Conservation (phyloP, 1,284 basidiomycete species). For the Sporisorium scitamineum region DNA sequence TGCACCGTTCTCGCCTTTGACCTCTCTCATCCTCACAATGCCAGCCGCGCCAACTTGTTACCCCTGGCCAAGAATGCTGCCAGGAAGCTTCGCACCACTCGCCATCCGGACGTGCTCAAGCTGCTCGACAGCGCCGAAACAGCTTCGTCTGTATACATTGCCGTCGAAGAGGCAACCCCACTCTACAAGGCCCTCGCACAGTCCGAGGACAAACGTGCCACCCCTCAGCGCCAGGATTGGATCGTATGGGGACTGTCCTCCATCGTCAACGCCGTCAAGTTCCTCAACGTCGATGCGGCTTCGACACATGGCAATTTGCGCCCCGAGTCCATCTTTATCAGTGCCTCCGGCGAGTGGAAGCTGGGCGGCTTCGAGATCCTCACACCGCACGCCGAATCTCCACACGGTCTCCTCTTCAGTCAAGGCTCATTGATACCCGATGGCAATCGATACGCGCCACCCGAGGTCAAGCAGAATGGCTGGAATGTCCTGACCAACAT, state of each 20-base stretch:
- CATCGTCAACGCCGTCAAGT: constrained; percentile 87
- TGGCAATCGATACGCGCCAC: constrained; percentile 73
- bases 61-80: constrained; percentile 90
- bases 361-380: constrained; percentile 93
- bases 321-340: constrained; percentile 83
- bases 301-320: constrained; percentile 86
- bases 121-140: constrained; percentile 89
- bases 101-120: constrained; percentile 95
- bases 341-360: constrained; percentile 90
- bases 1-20: constrained; percentile 64
- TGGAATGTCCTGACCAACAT: constrained; percentile 71
- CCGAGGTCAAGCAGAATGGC: constrained; percentile 90
- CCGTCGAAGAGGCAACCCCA: constrained; percentile 90
- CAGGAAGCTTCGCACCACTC: constrained; percentile 87
- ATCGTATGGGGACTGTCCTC: constrained; percentile 92
- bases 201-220: constrained; percentile 72
- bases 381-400: constrained; percentile 72
- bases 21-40: constrained; percentile 48
- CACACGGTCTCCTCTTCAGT: constrained; percentile 55
- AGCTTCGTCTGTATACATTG: constrained; percentile 87
- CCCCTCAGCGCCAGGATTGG: constrained; percentile 77
- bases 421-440: constrained; percentile 62
- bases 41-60: constrained; percentile 45
- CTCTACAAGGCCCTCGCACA: constrained; percentile 75
- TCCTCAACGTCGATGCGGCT: constrained; percentile 79